phyloP scores from a whole-genome alignment of 2,329 filamentous ascomycete genomes.

The Rhynchosporium agropyri region DNA sequence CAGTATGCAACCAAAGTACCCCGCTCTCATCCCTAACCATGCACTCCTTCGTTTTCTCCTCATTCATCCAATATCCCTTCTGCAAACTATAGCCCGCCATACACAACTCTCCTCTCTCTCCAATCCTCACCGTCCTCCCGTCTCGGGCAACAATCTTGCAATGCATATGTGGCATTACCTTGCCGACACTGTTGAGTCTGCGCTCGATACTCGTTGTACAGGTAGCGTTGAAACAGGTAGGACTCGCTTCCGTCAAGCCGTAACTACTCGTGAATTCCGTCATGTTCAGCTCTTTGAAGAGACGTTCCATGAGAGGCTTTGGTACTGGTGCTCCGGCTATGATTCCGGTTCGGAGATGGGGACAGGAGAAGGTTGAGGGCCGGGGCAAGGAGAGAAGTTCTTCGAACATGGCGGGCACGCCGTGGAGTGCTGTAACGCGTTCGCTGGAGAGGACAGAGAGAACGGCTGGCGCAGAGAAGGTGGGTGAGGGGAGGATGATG shows the following conservation, averaged over 20 bases:
- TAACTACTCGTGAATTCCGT: constrained; percentile 58
- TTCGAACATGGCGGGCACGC: constrained; percentile 73
- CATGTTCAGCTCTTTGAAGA: constrained; percentile 75
- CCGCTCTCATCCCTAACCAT: constrained; percentile 39
- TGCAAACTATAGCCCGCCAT: constrained; percentile 78
- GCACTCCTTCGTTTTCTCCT: constrained; percentile 67
- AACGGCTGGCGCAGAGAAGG: constrained; percentile 69
- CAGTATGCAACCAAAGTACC: constrained; percentile 54
- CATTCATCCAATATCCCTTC: constrained; percentile 68
- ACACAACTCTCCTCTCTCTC: constrained; percentile 72
- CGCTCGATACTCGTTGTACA: constrained; percentile 31
- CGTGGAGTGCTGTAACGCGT: constrained; percentile 73
- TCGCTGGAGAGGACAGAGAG: constrained; percentile 68
- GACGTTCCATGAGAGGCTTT: constrained; percentile 71
- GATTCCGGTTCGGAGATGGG: constrained; percentile 71
- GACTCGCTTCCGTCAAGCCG: constrained; percentile 72
- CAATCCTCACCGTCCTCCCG: constrained; percentile 67
- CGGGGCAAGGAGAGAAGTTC: constrained; percentile 36
- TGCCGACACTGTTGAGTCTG: constrained; percentile 62
- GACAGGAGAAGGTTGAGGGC: constrained; percentile 40
- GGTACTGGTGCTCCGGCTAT: constrained; percentile 80
- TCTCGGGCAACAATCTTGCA: constrained; percentile 69
- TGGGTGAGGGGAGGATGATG: constrained; percentile 74
- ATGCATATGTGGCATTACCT: constrained; percentile 72
- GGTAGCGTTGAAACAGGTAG: constrained; percentile 77